Conservation (phyloP, 2,329 filamentous ascomycete genomes). For the Madurella mycetomatis region DNA sequence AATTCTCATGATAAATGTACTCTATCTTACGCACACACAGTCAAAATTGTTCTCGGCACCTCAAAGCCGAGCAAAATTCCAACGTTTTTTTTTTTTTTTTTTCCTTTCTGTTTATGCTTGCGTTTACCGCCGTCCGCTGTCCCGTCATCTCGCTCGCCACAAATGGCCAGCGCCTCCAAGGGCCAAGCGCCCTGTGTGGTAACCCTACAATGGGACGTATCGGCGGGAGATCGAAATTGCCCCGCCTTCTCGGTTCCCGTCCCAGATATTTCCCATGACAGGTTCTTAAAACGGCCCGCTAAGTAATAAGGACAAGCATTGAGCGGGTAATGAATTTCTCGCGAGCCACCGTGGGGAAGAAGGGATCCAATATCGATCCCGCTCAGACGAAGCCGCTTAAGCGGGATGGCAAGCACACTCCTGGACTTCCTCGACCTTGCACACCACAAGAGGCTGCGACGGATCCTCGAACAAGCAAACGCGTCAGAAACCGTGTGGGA, state of each 20-base stretch:
- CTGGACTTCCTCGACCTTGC: not conserved
- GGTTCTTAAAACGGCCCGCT: constrained; percentile 7
- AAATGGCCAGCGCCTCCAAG: constrained; percentile 7
- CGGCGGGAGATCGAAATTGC: constrained; percentile 10
- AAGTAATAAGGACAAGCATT: constrained; percentile 4
- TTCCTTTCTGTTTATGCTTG: not conserved
- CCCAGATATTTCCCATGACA: constrained; percentile 2
- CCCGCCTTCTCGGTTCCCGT: constrained; percentile 13
- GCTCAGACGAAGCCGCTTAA: constrained; percentile 4
- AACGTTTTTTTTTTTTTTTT: not conserved
- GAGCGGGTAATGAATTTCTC: constrained; percentile 1
- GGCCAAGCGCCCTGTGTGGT: constrained; percentile 21
- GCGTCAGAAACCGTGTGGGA: not conserved
- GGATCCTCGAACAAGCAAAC: not conserved
- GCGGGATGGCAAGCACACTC: constrained; percentile 7
- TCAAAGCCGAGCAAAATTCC: too few relatives aligned
- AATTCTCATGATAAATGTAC: too few relatives aligned
- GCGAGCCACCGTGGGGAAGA: constrained; percentile 3
- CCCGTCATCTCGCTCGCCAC: constrained; percentile 19
- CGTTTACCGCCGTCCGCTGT: constrained; percentile 13
- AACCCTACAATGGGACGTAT: constrained; percentile 9
- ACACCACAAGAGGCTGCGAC: not conserved
- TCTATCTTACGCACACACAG: too few relatives aligned
- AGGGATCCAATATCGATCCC: constrained; percentile 15
- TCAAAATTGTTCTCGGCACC: too few relatives aligned